Percentiles rank a stretch among this genome's conserved stretches.
Conservation (phyloP, 2,329 filamentous ascomycete species). For the Chaetomiaceae sp. region DNA sequence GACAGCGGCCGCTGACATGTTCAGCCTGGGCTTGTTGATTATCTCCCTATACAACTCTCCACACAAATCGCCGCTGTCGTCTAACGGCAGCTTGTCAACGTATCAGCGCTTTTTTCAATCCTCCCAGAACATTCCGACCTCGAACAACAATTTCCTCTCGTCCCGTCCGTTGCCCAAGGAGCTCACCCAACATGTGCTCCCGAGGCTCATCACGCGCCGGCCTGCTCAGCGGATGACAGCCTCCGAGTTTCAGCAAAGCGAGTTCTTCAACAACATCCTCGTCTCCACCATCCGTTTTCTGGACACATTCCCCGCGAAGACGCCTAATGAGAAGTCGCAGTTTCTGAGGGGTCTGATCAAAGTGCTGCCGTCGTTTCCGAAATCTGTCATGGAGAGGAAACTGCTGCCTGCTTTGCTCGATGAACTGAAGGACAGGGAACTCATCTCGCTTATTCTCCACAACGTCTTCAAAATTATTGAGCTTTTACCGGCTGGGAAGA, state of each 20-base stretch:
- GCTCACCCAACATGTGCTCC: slow-evolving; percentile 67
- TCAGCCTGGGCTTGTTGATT: slow-evolving; percentile 83
- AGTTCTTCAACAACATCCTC: slow-evolving; percentile 94
- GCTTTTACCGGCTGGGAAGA: slow-evolving; percentile 67
- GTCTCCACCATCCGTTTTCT: slow-evolving; percentile 95
- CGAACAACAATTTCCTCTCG: slow-evolving; percentile 77
- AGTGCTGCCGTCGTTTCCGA: slow-evolving; percentile 86
- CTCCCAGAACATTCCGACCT: slow-evolving; percentile 70
- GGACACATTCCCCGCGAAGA: slow-evolving; percentile 86
- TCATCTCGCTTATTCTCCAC: slow-evolving; percentile 77
- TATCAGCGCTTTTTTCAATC: slow-evolving; percentile 82
- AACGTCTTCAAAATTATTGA: slow-evolving; percentile 84
- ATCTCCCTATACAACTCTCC: slow-evolving; percentile 92
- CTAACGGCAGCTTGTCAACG: slow-evolving; percentile 70
- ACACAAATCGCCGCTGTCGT: slow-evolving; percentile 78
- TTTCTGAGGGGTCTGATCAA: slow-evolving; percentile 86
- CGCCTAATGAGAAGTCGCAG: slow-evolving; percentile 78
- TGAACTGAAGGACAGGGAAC: slow-evolving; percentile 85
- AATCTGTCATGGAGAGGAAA: slow-evolving; percentile 91
- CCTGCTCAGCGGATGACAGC: slow-evolving; percentile 84
- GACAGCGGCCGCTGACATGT: slow-evolving; percentile 81
- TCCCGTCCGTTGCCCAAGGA: slow-evolving; percentile 75
- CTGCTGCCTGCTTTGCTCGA: slow-evolving; percentile 82
- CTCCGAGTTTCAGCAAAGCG: slow-evolving; percentile 86
- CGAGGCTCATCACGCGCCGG: slow-evolving; percentile 77